phyloP scores from a whole-genome alignment of 2,329 filamentous ascomycete genomes.

The Pseudomassariella vexata region DNA sequence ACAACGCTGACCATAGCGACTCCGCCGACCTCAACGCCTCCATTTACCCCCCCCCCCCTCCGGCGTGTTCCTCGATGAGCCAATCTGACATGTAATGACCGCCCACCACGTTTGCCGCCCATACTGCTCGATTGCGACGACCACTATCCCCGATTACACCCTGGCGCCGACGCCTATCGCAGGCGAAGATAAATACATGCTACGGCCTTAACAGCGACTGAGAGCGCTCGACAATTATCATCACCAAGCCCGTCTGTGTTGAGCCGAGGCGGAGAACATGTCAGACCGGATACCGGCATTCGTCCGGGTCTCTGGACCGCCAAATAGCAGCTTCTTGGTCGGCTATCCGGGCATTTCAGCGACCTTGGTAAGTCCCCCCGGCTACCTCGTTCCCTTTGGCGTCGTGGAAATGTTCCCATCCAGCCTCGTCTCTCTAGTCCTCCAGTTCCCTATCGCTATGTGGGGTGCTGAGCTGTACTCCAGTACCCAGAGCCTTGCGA shows the following conservation, averaged over 20 bases:
- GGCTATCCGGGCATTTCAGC: slow-evolving; percentile 98
- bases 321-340: slow-evolving; percentile 93
- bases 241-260: slow-evolving; percentile 8
- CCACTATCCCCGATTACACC: too few species aligned
- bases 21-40: too few species aligned
- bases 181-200: slow-evolving; percentile 5
- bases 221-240: too few species aligned
- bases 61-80: too few species aligned
- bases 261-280: slow-evolving; percentile 17
- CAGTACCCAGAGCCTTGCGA: slow-evolving; percentile 5
- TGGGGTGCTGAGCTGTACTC: slow-evolving; percentile 6
- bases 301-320: slow-evolving; percentile 94
- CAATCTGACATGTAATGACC: too few species aligned
- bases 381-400: slow-evolving; percentile 2
- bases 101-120: too few species aligned
- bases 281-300: slow-evolving; percentile 61
- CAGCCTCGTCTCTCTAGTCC: slow-evolving; percentile 1
- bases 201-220: too few species aligned
- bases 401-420: slow-evolving; percentile 1
- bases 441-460: slow-evolving; percentile 6
- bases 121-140: too few species aligned
- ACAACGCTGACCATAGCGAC: too few species aligned
- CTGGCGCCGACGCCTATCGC: slow-evolving; percentile 4
- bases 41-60: too few species aligned
- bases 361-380: slow-evolving; percentile 68